These are phyloP conservation scores for Didymella lethalis DNA, from an alignment of 2,329 filamentous ascomycete genomes.

Conservation along the genomic window DNA sequence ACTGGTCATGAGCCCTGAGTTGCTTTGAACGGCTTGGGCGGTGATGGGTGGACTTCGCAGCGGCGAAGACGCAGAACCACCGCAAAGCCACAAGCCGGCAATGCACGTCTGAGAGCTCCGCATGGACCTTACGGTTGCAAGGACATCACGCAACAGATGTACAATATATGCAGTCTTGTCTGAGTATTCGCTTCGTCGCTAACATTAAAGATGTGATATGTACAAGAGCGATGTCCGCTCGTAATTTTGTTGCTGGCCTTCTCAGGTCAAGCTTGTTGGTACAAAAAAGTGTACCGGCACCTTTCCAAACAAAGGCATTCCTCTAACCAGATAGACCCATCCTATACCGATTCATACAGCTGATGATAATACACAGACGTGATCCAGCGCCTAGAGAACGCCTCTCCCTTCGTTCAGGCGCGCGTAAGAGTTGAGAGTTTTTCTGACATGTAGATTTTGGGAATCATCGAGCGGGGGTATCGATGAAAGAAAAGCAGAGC, in stretches of 20 bases:
- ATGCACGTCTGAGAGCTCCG: neutral
- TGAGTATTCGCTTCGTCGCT: conserved; percentile 18
- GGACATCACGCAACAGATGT: neutral
- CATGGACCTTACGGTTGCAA: no score
- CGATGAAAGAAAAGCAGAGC: conserved; percentile 23
- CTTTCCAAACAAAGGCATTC: conserved; percentile 26
- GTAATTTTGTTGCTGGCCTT: conserved; percentile 27
- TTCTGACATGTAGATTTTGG: conserved; percentile 33
- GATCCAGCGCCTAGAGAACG: conserved; percentile 38
- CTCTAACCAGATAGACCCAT: conserved; percentile 23
- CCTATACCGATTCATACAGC: conserved; percentile 35
- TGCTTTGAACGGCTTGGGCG: neutral
- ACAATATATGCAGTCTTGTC: conserved; percentile 6
- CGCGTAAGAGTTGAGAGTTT: conserved; percentile 39
- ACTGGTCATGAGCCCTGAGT: neutral
- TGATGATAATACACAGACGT: conserved; percentile 43
- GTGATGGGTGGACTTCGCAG: neutral
- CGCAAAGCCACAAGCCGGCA: neutral
- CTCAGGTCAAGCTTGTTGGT: conserved; percentile 24
- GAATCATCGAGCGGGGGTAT: conserved; percentile 21
- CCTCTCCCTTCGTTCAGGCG: conserved; percentile 27
- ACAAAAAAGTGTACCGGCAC: conserved; percentile 36
- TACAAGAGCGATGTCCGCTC: conserved; percentile 23
- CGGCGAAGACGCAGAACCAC: neutral
- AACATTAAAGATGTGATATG: conserved; percentile 41